Conservation (phyloP, 2,329 filamentous ascomycete species). For the Epichloe festucae region DNA sequence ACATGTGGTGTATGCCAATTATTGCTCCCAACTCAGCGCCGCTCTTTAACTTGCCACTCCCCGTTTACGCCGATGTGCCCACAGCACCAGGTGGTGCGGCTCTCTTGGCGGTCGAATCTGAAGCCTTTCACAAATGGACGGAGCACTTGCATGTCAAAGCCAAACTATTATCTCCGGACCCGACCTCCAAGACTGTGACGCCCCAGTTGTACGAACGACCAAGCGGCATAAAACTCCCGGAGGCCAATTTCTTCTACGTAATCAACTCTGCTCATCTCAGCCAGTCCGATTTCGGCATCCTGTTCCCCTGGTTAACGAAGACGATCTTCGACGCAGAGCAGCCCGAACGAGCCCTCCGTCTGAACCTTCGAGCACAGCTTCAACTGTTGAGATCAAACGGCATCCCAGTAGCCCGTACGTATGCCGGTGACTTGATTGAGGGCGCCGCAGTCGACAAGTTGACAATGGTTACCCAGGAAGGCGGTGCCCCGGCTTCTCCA, state of each 20-base stretch:
- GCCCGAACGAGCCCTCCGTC: slow-evolving; percentile 43
- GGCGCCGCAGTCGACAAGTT: slow-evolving; percentile 27
- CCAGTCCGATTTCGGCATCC: slow-evolving; percentile 70
- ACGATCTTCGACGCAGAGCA: slow-evolving; percentile 43
- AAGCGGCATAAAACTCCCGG: slow-evolving; percentile 28
- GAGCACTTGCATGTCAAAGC: slow-evolving; percentile 60
- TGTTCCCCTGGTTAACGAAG: slow-evolving; percentile 61
- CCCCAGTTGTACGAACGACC: slow-evolving; percentile 28
- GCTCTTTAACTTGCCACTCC: slow-evolving; percentile 61
- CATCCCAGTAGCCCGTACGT: slow-evolving; percentile 36
- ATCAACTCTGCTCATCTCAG: slow-evolving; percentile 63
- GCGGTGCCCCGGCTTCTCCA: slow-evolving; percentile 8
- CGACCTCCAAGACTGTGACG: slow-evolving; percentile 28
- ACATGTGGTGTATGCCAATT: slow-evolving; percentile 70
- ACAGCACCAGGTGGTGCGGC: slow-evolving; percentile 41
- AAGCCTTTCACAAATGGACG: slow-evolving; percentile 67
- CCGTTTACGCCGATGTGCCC: slow-evolving; percentile 43
- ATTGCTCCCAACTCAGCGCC: slow-evolving; percentile 47
- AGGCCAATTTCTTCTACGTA: slow-evolving; percentile 64
- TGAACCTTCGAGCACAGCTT: slow-evolving; percentile 46
- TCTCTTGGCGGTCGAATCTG: slow-evolving; percentile 59
- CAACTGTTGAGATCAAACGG: slow-evolving; percentile 41
- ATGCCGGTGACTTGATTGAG: slow-evolving; percentile 35
- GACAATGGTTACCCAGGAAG: slow-evolving; percentile 11
- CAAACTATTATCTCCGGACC: slow-evolving; percentile 46